Evolutionary conservation across 306 rosid species (phyloP), one percentile per base, ranked within the genome.

Genomic region (Coriaria nepalensis): DNA sequence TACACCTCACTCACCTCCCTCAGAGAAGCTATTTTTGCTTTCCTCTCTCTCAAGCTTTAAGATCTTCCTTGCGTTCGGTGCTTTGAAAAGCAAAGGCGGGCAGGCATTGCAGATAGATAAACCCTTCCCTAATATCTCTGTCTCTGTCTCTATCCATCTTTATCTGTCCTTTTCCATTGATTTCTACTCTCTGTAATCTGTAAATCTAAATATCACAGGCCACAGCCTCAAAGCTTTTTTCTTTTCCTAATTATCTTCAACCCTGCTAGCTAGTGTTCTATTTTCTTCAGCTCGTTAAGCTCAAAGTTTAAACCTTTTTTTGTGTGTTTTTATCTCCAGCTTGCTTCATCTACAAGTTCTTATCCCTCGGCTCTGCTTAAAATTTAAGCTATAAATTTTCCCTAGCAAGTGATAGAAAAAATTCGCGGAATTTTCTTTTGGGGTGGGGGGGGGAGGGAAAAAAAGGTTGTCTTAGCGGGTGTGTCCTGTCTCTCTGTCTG

Each of bases 321-420:
- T n/a, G n/a, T n/a, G 7, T 44, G 5, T 29, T 14, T 52, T 47
- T 52, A 9, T 36, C 40, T 9, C 45, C 15, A 9, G 52, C 59
- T 80, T 77, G 63, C 94, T 87, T 81, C 84, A 45, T 58, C 69
- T n/a, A 50, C 74, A 81, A 78, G 88, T 76, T 83, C 94, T 88
- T 81, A 81, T 88, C 96, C 6, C 49, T 45, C 61, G 40, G 29
- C 67, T 64, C 83, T 68, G 94, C 96, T 76, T 83, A 42, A 9
- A 40, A 60, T 13, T 36, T 58, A 83, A 87, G 94, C 87, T 62
- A 72, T 53, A 46, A 65, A 9, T 52, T 54, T 48, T 50, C 50
- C 35, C 57, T 32, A 11, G 59, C 60, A 67, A 69, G 53, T 50
- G 64, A 49, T 46, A 64, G 41, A 35, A 20, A 50, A 59, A 70